Conservation (phyloP, 768 basidiomycete genomes). For the Tylopilus vinaceipallidus region DNA sequence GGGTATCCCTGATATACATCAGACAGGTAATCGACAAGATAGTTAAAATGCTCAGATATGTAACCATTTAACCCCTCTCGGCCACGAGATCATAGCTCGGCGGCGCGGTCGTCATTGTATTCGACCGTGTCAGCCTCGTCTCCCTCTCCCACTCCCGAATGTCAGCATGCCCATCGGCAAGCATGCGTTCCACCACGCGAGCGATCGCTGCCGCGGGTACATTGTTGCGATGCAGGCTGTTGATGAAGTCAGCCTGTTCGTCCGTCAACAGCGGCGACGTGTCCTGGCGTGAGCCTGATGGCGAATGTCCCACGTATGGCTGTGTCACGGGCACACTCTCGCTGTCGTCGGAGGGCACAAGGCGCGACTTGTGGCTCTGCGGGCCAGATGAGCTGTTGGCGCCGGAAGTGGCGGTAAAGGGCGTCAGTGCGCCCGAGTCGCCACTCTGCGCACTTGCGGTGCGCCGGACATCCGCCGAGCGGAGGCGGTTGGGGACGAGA, state of each 20-base stretch:
- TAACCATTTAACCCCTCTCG: background rate
- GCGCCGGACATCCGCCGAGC: background rate
- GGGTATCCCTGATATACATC: background rate
- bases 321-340: background rate
- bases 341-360: slow-evolving; percentile 5
- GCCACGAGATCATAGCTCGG: slow-evolving; percentile 11
- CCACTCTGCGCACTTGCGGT: background rate
- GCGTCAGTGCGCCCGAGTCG: background rate
- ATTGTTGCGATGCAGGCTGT: slow-evolving; percentile 20
- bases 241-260: slow-evolving; percentile 26
- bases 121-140: slow-evolving; percentile 15
- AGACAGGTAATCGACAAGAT: background rate
- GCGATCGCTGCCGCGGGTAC: slow-evolving; percentile 24
- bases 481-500: slow-evolving; percentile 14
- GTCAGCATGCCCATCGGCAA: slow-evolving; percentile 19
- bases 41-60: background rate
- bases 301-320: background rate
- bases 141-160: slow-evolving; percentile 23
- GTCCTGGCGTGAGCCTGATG: background rate
- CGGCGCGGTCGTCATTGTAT: slow-evolving; percentile 15
- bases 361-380: slow-evolving; percentile 1
- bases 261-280: slow-evolving; percentile 18
- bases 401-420: slow-evolving; percentile 7
- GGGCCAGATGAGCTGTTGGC: background rate
- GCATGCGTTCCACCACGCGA: slow-evolving; percentile 24